Evolutionary conservation across 176 grass and related monocot genomes (phyloP).

Genomic region (Cocos nucifera): DNA sequence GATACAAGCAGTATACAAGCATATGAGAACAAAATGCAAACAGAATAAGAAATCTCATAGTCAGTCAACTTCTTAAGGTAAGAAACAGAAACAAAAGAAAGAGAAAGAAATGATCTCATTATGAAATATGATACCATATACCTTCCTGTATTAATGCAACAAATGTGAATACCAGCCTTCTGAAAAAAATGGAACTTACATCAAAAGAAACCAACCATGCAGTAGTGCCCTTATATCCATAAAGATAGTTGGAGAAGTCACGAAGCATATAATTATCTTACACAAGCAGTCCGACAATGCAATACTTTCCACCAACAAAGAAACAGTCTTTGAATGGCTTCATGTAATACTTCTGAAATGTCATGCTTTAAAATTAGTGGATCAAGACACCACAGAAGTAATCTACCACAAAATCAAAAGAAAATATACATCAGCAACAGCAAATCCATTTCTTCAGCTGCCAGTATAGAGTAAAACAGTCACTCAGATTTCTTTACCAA

Average conservation of each 20-base stretch:
- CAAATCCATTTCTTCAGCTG: too few relatives aligned
- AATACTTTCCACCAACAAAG: slow-evolving; percentile 66
- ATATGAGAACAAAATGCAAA: too few relatives aligned
- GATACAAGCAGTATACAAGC: too few relatives aligned
- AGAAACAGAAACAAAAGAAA: too few relatives aligned
- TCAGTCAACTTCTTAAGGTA: too few relatives aligned
- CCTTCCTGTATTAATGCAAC: too few relatives aligned
- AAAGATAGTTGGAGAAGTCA: slow-evolving; percentile 54
- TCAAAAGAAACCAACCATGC: slow-evolving; percentile 58
- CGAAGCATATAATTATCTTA: slow-evolving; percentile 44
- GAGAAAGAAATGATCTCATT: too few relatives aligned
- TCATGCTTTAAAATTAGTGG: slow-evolving; percentile 57
- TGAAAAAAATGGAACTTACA: slow-evolving; percentile 33
- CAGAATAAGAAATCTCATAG: too few relatives aligned
- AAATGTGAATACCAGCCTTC: too few relatives aligned
- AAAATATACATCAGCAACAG: background rate
- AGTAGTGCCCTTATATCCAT: slow-evolving; percentile 51
- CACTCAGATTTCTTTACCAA: too few relatives aligned
- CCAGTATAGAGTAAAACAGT: background rate
- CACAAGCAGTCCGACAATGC: slow-evolving; percentile 40
- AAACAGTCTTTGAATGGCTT: slow-evolving; percentile 53
- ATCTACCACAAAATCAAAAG: slow-evolving; percentile 17
- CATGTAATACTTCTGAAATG: slow-evolving; percentile 51
- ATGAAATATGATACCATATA: too few relatives aligned
- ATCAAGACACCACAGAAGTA: slow-evolving; percentile 64